phyloP scores from a whole-genome alignment of 1,284 basidiomycete genomes.

The Ustilago cynodontis region DNA sequence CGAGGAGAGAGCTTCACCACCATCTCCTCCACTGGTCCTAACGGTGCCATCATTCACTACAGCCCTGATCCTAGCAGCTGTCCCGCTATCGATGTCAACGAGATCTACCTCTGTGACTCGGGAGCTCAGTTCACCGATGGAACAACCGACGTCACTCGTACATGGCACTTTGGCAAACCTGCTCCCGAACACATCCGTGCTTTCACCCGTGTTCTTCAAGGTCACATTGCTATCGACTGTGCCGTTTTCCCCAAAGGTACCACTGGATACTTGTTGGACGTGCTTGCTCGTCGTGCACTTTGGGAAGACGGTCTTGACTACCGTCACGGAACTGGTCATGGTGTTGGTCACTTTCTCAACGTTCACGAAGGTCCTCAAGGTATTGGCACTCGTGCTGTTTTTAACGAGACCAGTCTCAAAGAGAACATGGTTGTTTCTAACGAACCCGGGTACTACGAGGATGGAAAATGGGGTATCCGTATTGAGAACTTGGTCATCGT shows the following conservation, averaged over 20 bases:
- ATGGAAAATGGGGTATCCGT: constrained; percentile 91
- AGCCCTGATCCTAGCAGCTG: constrained; percentile 81
- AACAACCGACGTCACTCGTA: constrained; percentile 91
- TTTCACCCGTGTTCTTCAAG: constrained; percentile 94
- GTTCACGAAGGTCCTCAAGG: constrained; percentile 69
- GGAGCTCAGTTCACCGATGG: constrained; percentile 91
- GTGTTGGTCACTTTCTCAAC: constrained; percentile 65
- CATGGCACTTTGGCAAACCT: constrained; percentile 89
- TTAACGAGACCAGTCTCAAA: constrained; percentile 68
- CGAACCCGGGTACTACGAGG: constrained; percentile 91
- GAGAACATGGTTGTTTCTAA: constrained; percentile 68
- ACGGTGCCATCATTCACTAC: constrained; percentile 96
- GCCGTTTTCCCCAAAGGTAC: constrained; percentile 89
- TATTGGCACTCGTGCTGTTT: constrained; percentile 66
- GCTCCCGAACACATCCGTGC: constrained; percentile 84
- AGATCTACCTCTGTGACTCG: constrained; percentile 91
- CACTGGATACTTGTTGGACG: constrained; percentile 82
- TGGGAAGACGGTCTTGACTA: constrained; percentile 91
- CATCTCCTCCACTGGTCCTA: constrained; percentile 87
- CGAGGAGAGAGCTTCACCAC: constrained; percentile 90
- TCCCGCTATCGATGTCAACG: constrained; percentile 75
- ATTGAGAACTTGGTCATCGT: constrained; percentile 79
- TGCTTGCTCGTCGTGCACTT: constrained; percentile 83
- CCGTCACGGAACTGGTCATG: constrained; percentile 70
- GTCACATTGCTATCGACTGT: constrained; percentile 90